Evolutionary conservation across 2,329 filamentous ascomycete genomes (phyloP).

Genomic region (Fusarium aywerte): DNA sequence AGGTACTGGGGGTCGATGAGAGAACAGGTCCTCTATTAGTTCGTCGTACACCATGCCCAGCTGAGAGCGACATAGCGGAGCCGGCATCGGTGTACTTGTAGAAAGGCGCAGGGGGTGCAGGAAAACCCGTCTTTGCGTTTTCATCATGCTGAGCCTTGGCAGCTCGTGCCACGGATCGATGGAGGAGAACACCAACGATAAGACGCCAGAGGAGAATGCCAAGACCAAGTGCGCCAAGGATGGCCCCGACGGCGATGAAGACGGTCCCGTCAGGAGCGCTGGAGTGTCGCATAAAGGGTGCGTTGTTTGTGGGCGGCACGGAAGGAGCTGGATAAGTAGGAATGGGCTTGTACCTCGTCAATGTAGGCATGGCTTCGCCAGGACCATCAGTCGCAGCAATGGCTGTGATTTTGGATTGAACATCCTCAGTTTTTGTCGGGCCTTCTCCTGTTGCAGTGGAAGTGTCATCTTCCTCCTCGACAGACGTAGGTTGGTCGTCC

Average conservation of each 20-base stretch:
- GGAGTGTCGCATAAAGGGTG: constrained; percentile 92
- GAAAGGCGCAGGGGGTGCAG: constrained; percentile 66
- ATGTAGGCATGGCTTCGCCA: constrained; percentile 53
- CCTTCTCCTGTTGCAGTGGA: constrained; percentile 36
- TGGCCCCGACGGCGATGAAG: constrained; percentile 93
- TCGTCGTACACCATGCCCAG: constrained; percentile 63
- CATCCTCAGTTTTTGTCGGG: constrained; percentile 27
- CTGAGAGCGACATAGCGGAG: constrained; percentile 63
- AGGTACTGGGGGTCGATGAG: constrained; percentile 68
- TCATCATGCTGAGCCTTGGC: constrained; percentile 77
- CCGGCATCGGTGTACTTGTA: constrained; percentile 72
- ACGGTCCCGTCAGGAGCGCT: constrained; percentile 90
- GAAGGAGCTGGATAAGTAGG: constrained; percentile 75
- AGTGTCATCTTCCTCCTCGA: constrained; percentile 26
- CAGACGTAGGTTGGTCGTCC: constrained; percentile 22
- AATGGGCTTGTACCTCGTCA: constrained; percentile 54
- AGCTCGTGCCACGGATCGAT: constrained; percentile 88
- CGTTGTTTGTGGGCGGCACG: constrained; percentile 84
- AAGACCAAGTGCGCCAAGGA: constrained; percentile 83
- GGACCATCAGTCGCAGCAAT: constrained; percentile 30
- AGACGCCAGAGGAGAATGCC: constrained; percentile 89
- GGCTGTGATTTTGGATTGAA: constrained; percentile 25
- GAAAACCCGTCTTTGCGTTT: constrained; percentile 76
- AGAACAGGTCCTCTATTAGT: constrained; percentile 63
- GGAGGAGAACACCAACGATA: constrained; percentile 88